These are phyloP conservation scores for Albugo candida DNA, from an alignment of 352 stramenopile species.

Conservation along the genomic window DNA sequence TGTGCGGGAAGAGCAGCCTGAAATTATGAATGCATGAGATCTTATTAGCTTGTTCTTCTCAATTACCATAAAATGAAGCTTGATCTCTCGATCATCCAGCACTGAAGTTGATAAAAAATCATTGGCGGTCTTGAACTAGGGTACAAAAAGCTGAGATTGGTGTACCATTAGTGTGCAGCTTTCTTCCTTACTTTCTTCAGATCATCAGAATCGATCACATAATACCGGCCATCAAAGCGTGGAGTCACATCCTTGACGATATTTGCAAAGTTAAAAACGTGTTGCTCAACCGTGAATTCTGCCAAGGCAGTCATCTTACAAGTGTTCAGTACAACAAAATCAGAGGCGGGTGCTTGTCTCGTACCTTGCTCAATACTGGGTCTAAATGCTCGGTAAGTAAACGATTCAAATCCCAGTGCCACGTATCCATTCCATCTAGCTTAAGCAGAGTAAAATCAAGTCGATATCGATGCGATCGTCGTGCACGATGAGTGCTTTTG, in stretches of 20 bases:
- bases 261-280: slow-evolving; percentile 44
- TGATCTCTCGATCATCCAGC: slow-evolving; percentile 44
- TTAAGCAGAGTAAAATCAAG: slow-evolving; percentile 52
- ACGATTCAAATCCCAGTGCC: slow-evolving; percentile 22
- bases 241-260: slow-evolving; percentile 31
- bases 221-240: slow-evolving; percentile 12
- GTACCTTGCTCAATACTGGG: slow-evolving; percentile 27
- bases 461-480: slow-evolving; percentile 35
- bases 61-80: slow-evolving; percentile 44
- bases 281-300: slow-evolving; percentile 47
- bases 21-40: no score
- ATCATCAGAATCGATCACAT: slow-evolving; percentile 33
- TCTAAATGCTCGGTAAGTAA: slow-evolving; percentile 22
- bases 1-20: slow-evolving; percentile 25
- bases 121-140: slow-evolving; percentile 61
- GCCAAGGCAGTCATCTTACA: slow-evolving; percentile 20
- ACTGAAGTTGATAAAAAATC: slow-evolving; percentile 46
- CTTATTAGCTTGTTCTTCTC: no score
- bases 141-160: neutral
- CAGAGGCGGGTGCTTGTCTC: neutral
- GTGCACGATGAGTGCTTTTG: slow-evolving; percentile 10
- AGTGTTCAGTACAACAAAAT: neutral
- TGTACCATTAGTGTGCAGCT: neutral
- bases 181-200: slow-evolving; percentile 34
- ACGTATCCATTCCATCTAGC: slow-evolving; percentile 18